These are phyloP conservation scores for Lachnellula occidentalis DNA, from an alignment of 2,329 filamentous ascomycete genomes.

Conservation along the genomic window DNA sequence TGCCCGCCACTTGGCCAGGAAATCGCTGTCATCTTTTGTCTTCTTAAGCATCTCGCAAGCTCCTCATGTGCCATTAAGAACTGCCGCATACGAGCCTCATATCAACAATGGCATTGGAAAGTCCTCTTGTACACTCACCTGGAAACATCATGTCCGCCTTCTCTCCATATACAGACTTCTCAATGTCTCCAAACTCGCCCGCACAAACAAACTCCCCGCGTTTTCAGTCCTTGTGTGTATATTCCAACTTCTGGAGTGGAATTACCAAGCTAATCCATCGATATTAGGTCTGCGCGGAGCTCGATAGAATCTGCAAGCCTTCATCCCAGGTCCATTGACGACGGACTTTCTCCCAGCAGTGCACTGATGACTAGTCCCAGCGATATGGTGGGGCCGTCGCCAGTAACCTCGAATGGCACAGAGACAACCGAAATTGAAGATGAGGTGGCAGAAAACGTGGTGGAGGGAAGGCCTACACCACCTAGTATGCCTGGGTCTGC, in stretches of 20 bases:
- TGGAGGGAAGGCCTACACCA: slow-evolving; percentile 33
- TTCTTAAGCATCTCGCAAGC: slow-evolving; percentile 14
- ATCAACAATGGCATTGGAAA: slow-evolving; percentile 52
- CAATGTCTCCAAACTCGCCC: slow-evolving; percentile 47
- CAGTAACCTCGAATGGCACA: slow-evolving; percentile 80
- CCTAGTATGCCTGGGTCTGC: slow-evolving; percentile 28
- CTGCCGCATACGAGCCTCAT: slow-evolving; percentile 17
- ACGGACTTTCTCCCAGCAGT: slow-evolving; percentile 25
- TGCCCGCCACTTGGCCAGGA: slow-evolving; percentile 12
- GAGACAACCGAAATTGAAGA: slow-evolving; percentile 82
- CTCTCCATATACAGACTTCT: slow-evolving; percentile 50
- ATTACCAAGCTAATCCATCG: slow-evolving; percentile 8
- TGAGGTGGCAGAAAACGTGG: slow-evolving; percentile 58
- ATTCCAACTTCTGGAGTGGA: neutral
- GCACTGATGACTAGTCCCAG: slow-evolving; percentile 54
- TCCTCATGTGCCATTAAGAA: slow-evolving; percentile 13
- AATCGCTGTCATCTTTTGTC: slow-evolving; percentile 8
- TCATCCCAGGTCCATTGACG: slow-evolving; percentile 43
- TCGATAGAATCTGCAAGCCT: slow-evolving; percentile 44
- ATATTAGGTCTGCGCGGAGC: slow-evolving; percentile 39
- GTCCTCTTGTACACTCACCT: slow-evolving; percentile 57
- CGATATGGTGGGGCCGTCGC: slow-evolving; percentile 72
- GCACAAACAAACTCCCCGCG: slow-evolving; percentile 38
- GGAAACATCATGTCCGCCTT: slow-evolving; percentile 51
- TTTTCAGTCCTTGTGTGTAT: slow-evolving; percentile 47